Conservation (phyloP, 75 land plant species). For the Gnetum montanum region DNA sequence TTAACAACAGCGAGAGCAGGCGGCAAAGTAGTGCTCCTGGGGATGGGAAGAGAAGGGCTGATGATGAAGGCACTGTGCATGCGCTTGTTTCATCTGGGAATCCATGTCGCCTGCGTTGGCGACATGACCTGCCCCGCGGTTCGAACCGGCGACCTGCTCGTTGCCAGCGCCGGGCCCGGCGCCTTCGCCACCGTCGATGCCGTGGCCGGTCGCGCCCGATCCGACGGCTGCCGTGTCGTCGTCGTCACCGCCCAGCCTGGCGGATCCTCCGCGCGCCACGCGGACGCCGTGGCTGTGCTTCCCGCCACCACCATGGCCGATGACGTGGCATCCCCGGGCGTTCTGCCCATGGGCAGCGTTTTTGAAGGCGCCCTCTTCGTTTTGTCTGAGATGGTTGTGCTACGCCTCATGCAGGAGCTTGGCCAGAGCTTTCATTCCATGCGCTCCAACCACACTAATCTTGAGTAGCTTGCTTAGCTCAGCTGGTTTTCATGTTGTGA, state of each 20-base stretch:
- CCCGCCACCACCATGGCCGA: conserved; percentile 61
- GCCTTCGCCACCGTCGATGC: conserved; percentile 83
- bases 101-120: conserved; percentile 51
- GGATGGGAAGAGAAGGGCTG: conserved; percentile 88
- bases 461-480: conserved; percentile 40
- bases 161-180: conserved; percentile 92
- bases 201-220: conserved; percentile 40
- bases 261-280: conserved; percentile 10
- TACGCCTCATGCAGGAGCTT: conserved; percentile 29
- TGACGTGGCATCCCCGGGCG: conserved; percentile 7
- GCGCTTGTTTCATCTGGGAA: conserved; percentile 87
- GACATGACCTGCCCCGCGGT: conserved; percentile 74
- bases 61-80: conserved; percentile 82
- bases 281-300: conserved; percentile 22
- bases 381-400: conserved; percentile 79
- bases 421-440: conserved; percentile 37
- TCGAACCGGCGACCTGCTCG: conserved; percentile 50
- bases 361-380: conserved; percentile 91
- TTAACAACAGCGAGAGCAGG: conserved; percentile 7
- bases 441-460: conserved; percentile 70
- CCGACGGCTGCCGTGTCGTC: conserved; percentile 45
- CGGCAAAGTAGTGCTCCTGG: conserved; percentile 50
- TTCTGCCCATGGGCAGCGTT: conserved; percentile 87
- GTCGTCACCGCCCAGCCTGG: conserved; percentile 74
- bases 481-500: too few species aligned